phyloP scores from a whole-genome alignment of 768 basidiomycete species.

The Trametes coccinea region DNA sequence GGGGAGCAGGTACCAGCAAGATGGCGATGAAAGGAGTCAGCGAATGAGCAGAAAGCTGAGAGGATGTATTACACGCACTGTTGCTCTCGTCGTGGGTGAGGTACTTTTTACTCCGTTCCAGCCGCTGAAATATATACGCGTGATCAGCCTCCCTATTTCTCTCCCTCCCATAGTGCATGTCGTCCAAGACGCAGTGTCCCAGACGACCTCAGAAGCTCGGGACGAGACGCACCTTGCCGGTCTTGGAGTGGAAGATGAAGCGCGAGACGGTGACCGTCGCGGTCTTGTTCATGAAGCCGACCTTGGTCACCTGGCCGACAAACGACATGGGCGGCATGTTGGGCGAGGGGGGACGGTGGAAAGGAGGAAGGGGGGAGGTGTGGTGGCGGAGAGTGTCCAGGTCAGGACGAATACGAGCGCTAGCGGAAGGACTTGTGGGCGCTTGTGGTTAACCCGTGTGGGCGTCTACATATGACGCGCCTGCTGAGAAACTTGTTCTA shows the following conservation, averaged over 20 bases:
- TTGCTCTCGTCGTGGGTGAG: conserved; percentile 75
- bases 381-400: no score
- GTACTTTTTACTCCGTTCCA: conserved; percentile 76
- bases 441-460: no score
- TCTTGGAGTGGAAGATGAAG: conserved; percentile 67
- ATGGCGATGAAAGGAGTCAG: not conserved
- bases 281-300: conserved; percentile 81
- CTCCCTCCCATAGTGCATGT: not conserved
- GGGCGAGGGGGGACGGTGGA: conserved; percentile 1
- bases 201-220: not conserved
- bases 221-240: conserved; percentile 63
- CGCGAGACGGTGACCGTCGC: conserved; percentile 82
- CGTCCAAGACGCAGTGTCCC: no score
- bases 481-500: no score
- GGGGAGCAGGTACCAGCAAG: not conserved
- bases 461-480: no score
- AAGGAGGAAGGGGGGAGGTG: not conserved
- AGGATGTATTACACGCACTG: no score
- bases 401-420: no score
- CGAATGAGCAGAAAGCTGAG: not conserved
- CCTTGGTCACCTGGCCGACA: conserved; percentile 75
- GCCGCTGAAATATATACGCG: conserved; percentile 44
- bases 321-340: conserved; percentile 80
- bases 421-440: no score
- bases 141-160: no score